A percentile compares a stretch with the other conserved stretches of the same genome.
These are phyloP conservation scores for Raddia guianensis DNA, from an alignment of 176 grass and related monocot species.

Conservation along the genomic window DNA sequence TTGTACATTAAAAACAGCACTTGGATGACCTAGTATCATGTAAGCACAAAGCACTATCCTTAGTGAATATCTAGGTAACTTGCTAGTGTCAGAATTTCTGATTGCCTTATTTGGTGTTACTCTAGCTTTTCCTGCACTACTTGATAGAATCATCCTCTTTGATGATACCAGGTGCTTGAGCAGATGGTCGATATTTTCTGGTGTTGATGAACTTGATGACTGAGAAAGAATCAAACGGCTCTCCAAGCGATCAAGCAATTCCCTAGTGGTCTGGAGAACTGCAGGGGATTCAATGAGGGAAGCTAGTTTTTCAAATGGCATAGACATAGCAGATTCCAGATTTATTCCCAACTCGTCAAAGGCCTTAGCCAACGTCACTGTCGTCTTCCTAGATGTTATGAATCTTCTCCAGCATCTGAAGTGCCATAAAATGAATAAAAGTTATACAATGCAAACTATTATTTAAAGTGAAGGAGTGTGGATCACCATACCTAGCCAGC, in stretches of 20 bases:
- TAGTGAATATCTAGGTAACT: constrained; percentile 69
- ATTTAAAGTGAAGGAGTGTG: constrained; percentile 14
- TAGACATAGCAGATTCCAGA: constrained; percentile 54
- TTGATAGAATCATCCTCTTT: constrained; percentile 43
- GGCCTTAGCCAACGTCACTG: constrained; percentile 57
- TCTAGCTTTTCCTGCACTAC: constrained; percentile 43
- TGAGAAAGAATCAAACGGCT: constrained; percentile 67
- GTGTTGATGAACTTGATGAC: constrained; percentile 52
- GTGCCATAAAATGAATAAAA: background rate
- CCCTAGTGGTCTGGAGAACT: constrained; percentile 71
- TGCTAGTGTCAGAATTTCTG: constrained; percentile 38
- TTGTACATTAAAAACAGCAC: constrained; percentile 73
- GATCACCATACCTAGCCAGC: constrained; percentile 58
- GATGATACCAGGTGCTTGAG: constrained; percentile 75
- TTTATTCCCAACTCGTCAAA: constrained; percentile 65
- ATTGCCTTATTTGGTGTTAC: constrained; percentile 35
- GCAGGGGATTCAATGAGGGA: constrained; percentile 64
- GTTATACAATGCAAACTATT: constrained; percentile 25
- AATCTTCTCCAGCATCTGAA: constrained; percentile 82
- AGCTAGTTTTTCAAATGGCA: constrained; percentile 89
- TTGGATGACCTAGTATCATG: constrained; percentile 96
- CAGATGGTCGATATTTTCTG: constrained; percentile 80
- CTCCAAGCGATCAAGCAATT: constrained; percentile 77
- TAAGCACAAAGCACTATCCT: constrained; percentile 89
- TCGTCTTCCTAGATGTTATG: constrained; percentile 80